Conservation (phyloP, 2,329 filamentous ascomycete genomes). For the Fusarium papillatum region DNA sequence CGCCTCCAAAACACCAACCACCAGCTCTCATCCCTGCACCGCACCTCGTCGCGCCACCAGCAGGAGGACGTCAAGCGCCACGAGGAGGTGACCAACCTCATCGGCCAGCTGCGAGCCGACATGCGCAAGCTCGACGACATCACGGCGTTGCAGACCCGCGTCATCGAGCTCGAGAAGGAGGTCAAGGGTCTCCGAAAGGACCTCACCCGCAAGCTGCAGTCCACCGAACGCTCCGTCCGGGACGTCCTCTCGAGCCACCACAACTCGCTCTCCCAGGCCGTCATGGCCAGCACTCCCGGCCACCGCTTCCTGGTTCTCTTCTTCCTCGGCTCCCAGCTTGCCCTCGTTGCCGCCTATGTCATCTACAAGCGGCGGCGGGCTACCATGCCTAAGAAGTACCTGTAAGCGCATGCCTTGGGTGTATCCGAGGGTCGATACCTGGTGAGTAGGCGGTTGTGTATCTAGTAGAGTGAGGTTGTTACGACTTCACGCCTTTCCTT, state of each 20-base stretch:
- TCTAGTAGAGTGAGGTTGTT: conserved; percentile 26
- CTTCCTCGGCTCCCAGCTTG: conserved; percentile 80
- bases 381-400: conserved; percentile 90
- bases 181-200: conserved; percentile 68
- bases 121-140: conserved; percentile 62
- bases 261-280: conserved; percentile 60
- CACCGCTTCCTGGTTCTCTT: conserved; percentile 73
- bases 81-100: conserved; percentile 63
- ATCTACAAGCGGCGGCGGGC: conserved; percentile 85
- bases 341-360: conserved; percentile 78
- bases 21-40: conserved; percentile 74
- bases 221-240: conserved; percentile 66
- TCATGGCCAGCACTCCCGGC: conserved; percentile 62
- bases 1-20: conserved; percentile 82
- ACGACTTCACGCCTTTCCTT: conserved; percentile 21
- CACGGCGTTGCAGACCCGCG: conserved; percentile 57
- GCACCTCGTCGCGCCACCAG: conserved; percentile 65
- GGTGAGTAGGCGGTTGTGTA: conserved; percentile 8
- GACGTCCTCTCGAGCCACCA: conserved; percentile 65
- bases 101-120: conserved; percentile 61
- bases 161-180: conserved; percentile 70
- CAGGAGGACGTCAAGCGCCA: conserved; percentile 68
- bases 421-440: neutral
- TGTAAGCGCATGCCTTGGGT: conserved; percentile 61
- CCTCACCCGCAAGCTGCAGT: conserved; percentile 61